Evolutionary conservation across 345 rosid species (phyloP).

Genomic region (Ceriops tagal): DNA sequence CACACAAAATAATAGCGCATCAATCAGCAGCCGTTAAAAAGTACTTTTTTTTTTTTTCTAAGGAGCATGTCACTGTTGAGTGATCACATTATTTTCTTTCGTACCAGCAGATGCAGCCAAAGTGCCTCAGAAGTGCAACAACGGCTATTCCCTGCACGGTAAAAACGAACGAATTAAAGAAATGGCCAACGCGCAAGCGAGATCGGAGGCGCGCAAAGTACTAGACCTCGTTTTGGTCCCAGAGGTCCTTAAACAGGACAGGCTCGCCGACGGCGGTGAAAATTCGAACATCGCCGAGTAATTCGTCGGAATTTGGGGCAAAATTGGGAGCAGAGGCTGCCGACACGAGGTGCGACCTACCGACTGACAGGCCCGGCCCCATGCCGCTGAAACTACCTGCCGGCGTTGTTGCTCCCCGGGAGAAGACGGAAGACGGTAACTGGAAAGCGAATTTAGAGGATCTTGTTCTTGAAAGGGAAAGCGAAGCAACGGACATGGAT

Average conservation of each 20-base stretch:
- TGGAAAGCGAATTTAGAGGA: constrained; percentile 14
- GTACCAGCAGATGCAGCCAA: constrained; percentile 88
- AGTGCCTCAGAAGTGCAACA: constrained; percentile 83
- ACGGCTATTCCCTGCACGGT: constrained; percentile 63
- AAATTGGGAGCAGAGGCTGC: constrained; percentile 41
- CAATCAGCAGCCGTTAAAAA: not conserved
- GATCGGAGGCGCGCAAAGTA: not conserved
- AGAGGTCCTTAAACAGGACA: constrained; percentile 64
- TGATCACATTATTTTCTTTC: constrained; percentile 3
- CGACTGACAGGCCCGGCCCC: not conserved
- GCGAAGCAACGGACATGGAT: constrained; percentile 5
- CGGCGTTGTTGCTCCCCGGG: not conserved
- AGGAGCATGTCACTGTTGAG: not conserved
- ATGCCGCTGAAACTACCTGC: not conserved
- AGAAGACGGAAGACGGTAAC: not conserved
- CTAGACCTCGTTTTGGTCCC: constrained; percentile 77
- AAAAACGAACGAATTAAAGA: not conserved
- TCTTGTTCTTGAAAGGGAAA: constrained; percentile 4
- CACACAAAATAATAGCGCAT: not conserved
- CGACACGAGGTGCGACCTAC: constrained; percentile 16
- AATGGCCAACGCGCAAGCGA: not conserved
- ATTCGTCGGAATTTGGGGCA: constrained; percentile 34
- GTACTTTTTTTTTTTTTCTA: too few relatives aligned
- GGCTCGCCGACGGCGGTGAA: constrained; percentile 62
- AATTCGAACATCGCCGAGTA: constrained; percentile 56